Base-by-base conservation (phyloP, 345 rosid genomes). In the Eucalyptus curtisii region DNA sequence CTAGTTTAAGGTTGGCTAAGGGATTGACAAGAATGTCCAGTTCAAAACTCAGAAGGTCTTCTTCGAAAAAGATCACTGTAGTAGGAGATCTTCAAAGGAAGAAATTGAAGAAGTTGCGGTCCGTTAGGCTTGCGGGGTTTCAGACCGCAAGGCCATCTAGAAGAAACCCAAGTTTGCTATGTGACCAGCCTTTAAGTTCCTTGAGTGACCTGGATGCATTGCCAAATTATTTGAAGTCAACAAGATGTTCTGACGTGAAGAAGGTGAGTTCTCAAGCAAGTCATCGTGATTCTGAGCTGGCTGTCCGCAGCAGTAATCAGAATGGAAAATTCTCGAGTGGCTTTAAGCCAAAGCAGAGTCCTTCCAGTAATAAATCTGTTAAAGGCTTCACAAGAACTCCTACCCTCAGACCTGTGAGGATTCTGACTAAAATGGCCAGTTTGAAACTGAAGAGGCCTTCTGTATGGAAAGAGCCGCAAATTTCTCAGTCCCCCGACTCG, bases 11-110 rank as follows among this genome's bases (percentile, higher is more conserved):
- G 92, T 90, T 91, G 33, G 66, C 85, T 66, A 93, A 89, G 93
- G 93, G 91, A 88, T 44, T 94, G 76, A 87, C 93, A 48, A 94
- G 94, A 89, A 86, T 93, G 89, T 89, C 95, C 55, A 95, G 97
- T 87, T 88, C 90, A 88, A 94, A 91, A 89, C 79, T 89, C 88
- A 93, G 94, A 90, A 95, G 94, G 91, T 90, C 93, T 64, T 91
- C 88, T 89, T 88, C 90, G 90, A 95, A 94, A 88, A 95, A 88
- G 88, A 50, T 87, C 31, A 90, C 92, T 59, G 94, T 92, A 86
- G 94, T 92, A 89, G 49, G 84, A 49, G 92, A 92, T 76, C 47
- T 76, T 55, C 85, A 71, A 88, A 93, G 88, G 91, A 94, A 88
- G 50, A 94, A 92, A 88, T 86, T 93, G 90, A 94, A 88, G 89